Conservation (phyloP, 1,139 yeast species). For the Kazachstania sp. region DNA sequence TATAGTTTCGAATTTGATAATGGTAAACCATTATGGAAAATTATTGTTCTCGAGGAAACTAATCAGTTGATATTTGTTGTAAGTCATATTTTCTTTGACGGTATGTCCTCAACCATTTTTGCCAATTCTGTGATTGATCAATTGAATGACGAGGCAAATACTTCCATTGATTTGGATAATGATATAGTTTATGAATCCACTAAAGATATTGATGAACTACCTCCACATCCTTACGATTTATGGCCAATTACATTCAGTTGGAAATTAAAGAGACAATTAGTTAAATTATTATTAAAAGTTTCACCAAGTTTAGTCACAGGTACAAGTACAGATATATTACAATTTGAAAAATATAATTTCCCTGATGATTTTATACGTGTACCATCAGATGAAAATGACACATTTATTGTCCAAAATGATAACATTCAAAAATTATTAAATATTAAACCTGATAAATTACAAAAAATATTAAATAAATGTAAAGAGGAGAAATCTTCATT, state of each 20-base stretch:
- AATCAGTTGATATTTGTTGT: slow-evolving; percentile 15
- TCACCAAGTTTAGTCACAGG: slow-evolving; percentile 10
- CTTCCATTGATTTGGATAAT: not conserved
- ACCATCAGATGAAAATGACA: not conserved
- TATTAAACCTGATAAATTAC: slow-evolving; percentile 11
- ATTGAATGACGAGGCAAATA: slow-evolving; percentile 2
- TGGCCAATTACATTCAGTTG: slow-evolving; percentile 15
- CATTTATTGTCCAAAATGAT: slow-evolving; percentile 15
- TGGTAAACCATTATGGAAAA: slow-evolving; percentile 22
- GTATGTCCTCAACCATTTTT: slow-evolving; percentile 21
- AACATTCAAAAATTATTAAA: slow-evolving; percentile 14
- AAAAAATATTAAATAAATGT: slow-evolving; percentile 13
- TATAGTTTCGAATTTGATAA: slow-evolving; percentile 14
- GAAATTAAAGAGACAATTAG: slow-evolving; percentile 12
- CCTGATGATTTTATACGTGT: slow-evolving; percentile 12
- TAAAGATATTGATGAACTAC: not conserved
- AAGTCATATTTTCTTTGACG: slow-evolving; percentile 27
- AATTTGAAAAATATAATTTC: slow-evolving; percentile 14
- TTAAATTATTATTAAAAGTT: slow-evolving; percentile 8
- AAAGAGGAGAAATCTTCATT: slow-evolving; percentile 19
- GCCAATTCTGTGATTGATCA: slow-evolving; percentile 14
- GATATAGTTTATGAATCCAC: not conserved
- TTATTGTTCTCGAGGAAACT: slow-evolving; percentile 13
- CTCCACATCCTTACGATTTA: slow-evolving; percentile 15
- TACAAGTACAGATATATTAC: slow-evolving; percentile 10